Evolutionary conservation across 805 yeast species (phyloP), one percentile per base, ranked within the genome.

Genomic region (Yarrowia alimentaria): DNA sequence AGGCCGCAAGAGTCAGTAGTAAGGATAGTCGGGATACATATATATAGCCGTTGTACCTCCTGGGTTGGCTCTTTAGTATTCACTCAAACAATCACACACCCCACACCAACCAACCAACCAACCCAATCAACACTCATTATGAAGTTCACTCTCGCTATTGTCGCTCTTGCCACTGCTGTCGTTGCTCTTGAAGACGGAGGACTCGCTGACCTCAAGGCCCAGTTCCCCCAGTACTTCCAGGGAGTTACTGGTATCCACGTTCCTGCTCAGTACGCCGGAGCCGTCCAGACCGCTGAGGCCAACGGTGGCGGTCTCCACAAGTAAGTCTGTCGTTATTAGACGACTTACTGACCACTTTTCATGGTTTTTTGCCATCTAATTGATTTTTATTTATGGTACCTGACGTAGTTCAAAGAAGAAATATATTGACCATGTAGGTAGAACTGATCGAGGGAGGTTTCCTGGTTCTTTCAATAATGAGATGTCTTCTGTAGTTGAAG

Each of bases 101-200:
- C n/a, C n/a, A n/a, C n/a, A n/a, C n/a, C n/a, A n/a, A n/a, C n/a
- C 13, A 22, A 6, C 33, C 12, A 34, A 21, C 24, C 17, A 12
- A 6, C 20, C 14, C 42, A n/a, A n/a, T n/a, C n/a, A n/a, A n/a
- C n/a, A n/a, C n/a, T n/a, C 19, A 35, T 11, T 22, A 35, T 35
- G 42, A 35, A 35, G 29, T 35, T 35, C 42, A 22, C 42, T 35
- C 42, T 35, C 42, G 42, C 42, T 35, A 35, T 35, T 14, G 20
- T 35, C 17, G 28, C 25, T 5, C 7, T 34, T 10, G 42, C 29
- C 29, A 12, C 42, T 14, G 42, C 21, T 10, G 42, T 12, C 14
- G 29, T 33, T 11, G 38, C 38, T 12, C 38, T 20, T 24, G 14
- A 35, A 19, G 42, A 35, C 29, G 42, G 42, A 35, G 42, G 42